Evolutionary conservation across 352 stramenopile species (phyloP).

Genomic region (Pythium biforme): DNA sequence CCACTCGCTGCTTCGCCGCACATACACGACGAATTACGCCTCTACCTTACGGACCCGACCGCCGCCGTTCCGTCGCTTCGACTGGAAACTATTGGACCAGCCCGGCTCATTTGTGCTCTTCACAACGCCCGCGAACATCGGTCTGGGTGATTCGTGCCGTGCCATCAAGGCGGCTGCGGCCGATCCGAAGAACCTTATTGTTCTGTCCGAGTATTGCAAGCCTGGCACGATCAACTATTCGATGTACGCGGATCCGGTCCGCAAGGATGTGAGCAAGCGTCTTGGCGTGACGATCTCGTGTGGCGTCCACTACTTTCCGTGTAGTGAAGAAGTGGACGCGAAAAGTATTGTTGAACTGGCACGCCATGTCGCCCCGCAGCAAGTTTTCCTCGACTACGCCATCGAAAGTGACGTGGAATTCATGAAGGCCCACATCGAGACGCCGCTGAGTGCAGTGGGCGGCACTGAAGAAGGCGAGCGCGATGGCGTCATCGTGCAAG

Average conservation of each 20-base stretch:
- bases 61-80: conserved; percentile 35
- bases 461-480: background rate
- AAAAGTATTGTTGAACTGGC: conserved; percentile 83
- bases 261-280: conserved; percentile 65
- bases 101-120: conserved; percentile 76
- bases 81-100: conserved; percentile 69
- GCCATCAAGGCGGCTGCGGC: conserved; percentile 59
- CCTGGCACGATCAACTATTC: conserved; percentile 80
- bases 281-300: conserved; percentile 69
- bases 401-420: conserved; percentile 62
- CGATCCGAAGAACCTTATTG: conserved; percentile 81
- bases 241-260: conserved; percentile 74
- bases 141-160: conserved; percentile 63
- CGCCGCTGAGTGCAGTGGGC: background rate
- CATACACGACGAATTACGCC: conserved; percentile 51
- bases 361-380: conserved; percentile 47
- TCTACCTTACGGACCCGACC: background rate
- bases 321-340: conserved; percentile 79
- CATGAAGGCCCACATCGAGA: conserved; percentile 54
- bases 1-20: conserved; percentile 56
- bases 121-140: conserved; percentile 72
- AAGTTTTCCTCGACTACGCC: conserved; percentile 68
- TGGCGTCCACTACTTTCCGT: conserved; percentile 84
- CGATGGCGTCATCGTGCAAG: conserved; percentile 10
- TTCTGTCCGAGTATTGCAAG: conserved; percentile 82